Percentiles rank a stretch among this genome's conserved stretches.
Evolutionary conservation across 2,329 filamentous ascomycete species (phyloP).

Genomic region (Teratosphaeria zuluensis): DNA sequence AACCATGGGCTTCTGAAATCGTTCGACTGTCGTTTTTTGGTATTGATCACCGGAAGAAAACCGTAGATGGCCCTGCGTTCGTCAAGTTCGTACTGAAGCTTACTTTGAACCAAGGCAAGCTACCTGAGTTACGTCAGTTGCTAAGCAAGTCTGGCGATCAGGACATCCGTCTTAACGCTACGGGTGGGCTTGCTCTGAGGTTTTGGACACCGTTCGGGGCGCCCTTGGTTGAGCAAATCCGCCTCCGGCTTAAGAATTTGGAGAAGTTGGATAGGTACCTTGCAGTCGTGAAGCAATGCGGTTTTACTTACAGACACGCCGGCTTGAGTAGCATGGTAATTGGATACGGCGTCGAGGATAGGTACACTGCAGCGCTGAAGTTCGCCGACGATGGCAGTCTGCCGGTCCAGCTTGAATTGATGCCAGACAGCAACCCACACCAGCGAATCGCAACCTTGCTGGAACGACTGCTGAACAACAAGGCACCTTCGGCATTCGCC

Average conservation of each 20-base stretch:
- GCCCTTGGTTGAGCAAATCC: conserved; percentile 50
- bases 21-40: conserved; percentile 17
- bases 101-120: conserved; percentile 23
- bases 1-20: conserved; percentile 14
- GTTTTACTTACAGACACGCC: conserved; percentile 49
- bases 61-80: conserved; percentile 1
- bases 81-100: conserved; percentile 33
- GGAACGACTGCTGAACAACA: conserved; percentile 39
- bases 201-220: conserved; percentile 50
- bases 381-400: conserved; percentile 28
- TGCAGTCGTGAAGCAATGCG: conserved; percentile 51
- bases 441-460: conserved; percentile 18
- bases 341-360: conserved; percentile 45
- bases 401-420: conserved; percentile 49
- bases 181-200: conserved; percentile 54
- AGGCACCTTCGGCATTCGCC: conserved; percentile 45
- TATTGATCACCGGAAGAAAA: neutral
- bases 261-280: conserved; percentile 63
- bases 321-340: conserved; percentile 57
- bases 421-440: conserved; percentile 32
- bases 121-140: conserved; percentile 30
- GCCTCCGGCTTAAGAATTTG: conserved; percentile 53
- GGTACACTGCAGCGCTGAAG: conserved; percentile 10
- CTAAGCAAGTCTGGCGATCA: conserved; percentile 39
- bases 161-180: conserved; percentile 53